A percentile compares a stretch with the other conserved stretches of the same genome.
These are phyloP conservation scores for Dendrobium chrysotoxum DNA, from an alignment of 106 monocot genomes.

Conservation along the genomic window DNA sequence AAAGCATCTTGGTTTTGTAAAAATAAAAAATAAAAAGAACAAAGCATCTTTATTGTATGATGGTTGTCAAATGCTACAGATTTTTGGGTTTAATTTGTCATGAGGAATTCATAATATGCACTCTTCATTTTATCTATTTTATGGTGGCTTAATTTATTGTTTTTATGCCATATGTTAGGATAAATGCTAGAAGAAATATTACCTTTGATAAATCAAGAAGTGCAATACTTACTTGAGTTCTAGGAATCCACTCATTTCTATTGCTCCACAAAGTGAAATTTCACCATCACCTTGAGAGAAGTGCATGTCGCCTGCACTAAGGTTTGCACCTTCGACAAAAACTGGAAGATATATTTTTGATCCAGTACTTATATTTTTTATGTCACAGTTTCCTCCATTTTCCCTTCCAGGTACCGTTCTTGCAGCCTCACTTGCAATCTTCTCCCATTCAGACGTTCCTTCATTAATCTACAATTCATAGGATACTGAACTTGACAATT, in stretches of 20 bases:
- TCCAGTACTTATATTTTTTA: slow-evolving; percentile 89
- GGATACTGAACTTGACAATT: not conserved
- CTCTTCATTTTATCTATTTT: not conserved
- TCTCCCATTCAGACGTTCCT: slow-evolving; percentile 65
- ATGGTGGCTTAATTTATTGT: not conserved
- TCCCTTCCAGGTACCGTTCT: slow-evolving; percentile 84
- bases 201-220: not conserved
- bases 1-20: no score
- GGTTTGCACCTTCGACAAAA: slow-evolving; percentile 82
- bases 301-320: slow-evolving; percentile 90
- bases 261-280: slow-evolving; percentile 89
- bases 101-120: not conserved
- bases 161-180: not conserved
- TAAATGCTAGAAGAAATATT: not conserved
- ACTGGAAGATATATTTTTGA: slow-evolving; percentile 91
- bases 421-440: slow-evolving; percentile 75
- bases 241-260: slow-evolving; percentile 92
- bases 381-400: slow-evolving; percentile 94
- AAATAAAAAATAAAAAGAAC: no score
- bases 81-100: not conserved
- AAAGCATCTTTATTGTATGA: no score
- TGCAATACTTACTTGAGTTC: slow-evolving; percentile 62
- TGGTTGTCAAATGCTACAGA: no score
- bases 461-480: slow-evolving; percentile 39
- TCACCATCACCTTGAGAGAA: slow-evolving; percentile 95